phyloP scores from a whole-genome alignment of 345 rosid species.

The Lumnitzera racemosa region DNA sequence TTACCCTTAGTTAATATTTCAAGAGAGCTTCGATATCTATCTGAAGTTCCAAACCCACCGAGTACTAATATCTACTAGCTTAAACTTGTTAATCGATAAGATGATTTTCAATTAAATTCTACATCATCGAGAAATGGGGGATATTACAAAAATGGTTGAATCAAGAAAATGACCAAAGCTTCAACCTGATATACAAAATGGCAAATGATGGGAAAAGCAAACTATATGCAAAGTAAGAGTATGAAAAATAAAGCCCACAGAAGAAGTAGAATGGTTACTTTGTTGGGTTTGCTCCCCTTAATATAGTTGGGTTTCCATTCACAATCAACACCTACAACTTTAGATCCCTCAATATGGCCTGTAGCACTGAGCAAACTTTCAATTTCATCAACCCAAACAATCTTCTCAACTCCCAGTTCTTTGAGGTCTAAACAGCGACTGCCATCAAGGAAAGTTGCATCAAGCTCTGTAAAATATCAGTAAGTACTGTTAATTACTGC shows the following conservation, averaged over 20 bases:
- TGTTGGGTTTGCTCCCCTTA: constrained; percentile 68
- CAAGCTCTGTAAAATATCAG: constrained; percentile 43
- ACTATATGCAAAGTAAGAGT: neutral
- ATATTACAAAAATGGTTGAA: too few species aligned
- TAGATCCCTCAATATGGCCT: constrained; percentile 52
- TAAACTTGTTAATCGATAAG: too few species aligned
- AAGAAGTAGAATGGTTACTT: constrained; percentile 33
- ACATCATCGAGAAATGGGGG: too few species aligned
- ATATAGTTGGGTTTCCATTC: constrained; percentile 94
- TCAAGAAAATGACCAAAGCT: too few species aligned
- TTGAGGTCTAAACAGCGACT: constrained; percentile 48
- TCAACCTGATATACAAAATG: too few species aligned
- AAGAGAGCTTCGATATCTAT: too few species aligned
- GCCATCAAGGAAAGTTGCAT: constrained; percentile 23
- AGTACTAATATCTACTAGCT: too few species aligned
- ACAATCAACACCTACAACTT: constrained; percentile 80
- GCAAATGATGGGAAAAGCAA: neutral
- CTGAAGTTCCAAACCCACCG: too few species aligned
- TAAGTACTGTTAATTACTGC: constrained; percentile 4
- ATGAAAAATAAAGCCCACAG: neutral
- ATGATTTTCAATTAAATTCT: too few species aligned
- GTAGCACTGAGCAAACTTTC: constrained; percentile 48
- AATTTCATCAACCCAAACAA: constrained; percentile 76
- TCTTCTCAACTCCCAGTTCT: constrained; percentile 55
- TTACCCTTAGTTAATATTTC: too few species aligned